Base-by-base conservation (phyloP, 2,329 filamentous ascomycete species). In the Davidsoniella eucalypti region DNA sequence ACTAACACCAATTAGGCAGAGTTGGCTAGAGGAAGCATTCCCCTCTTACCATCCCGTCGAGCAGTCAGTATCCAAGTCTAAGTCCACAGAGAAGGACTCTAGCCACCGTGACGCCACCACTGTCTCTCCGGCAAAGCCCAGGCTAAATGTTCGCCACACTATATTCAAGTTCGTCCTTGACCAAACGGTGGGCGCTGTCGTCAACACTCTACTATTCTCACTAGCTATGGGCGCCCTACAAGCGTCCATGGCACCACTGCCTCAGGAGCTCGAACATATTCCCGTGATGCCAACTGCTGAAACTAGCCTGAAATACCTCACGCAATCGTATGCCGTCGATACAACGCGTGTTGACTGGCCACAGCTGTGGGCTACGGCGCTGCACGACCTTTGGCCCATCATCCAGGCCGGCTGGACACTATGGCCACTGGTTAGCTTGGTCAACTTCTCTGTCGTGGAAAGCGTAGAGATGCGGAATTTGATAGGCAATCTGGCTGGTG, bases 21-120 rank as follows among this genome's bases (percentile, higher is more conserved):
- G 77, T 39, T 84, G 75, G 60, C 72, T 94, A 48, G 87, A 94
- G 64, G 67, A 73, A 5, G 65, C 69, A 3, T 93, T 87, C 60
- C 87, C 87, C 0, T 80, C 82, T 0, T 73, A 76, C 47, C 37
- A 45, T 21, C 25, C 51, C 18, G 7, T 17, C 14, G 53, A 61
- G 3, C 62, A 61, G 3, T 62, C 68, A n/a, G 64, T 68, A 61
- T 48, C 14, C 43, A 57, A 52, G 21, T 48, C 14, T 41, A 57
- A 52, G 21, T 51, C 64, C 2, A 57, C 58, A 8, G 60, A 61
- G n/a, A 58, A 60, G 39, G 61, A 59, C 49, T 61, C 69, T 54
- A 66, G 70, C 46, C 68, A 71, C 55, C 64, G 63, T 14, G 60
- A 64, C 36, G 62, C 64, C 55, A 53, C 59, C 41, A 62, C 67